Base-by-base conservation (phyloP, 805 yeast genomes). In the Cyberlindnera suaveolens region DNA sequence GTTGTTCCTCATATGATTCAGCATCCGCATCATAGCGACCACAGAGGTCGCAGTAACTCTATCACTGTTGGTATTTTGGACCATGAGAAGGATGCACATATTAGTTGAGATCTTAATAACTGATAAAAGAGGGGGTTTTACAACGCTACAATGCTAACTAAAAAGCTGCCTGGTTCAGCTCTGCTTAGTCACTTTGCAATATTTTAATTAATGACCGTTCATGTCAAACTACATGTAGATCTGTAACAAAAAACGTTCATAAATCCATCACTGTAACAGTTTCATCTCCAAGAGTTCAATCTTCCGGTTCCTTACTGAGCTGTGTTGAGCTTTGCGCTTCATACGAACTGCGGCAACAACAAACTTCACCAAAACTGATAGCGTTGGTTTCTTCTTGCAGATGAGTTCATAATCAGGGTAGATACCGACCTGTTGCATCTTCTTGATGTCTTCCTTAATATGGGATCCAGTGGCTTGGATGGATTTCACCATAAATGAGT, bases 341-440 rank as follows among this genome's bases (percentile, higher is more conserved):
- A 70, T 60, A 40, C 71, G 53, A 30, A 67, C 61, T 27, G 62
- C 58, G 3, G 71, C 71, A 33, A 68, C 50, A 18, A 67, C 72
- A 31, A 60, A 59, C 40, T 63, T 54, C 18, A 65, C 58, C 15
- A 61, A 52, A 1, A 59, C 54, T 38, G 47, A 55, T 23, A 66
- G 53, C 3, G 59, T 50, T 13, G 52, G 51, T 34, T 49, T 51
- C 32, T 47, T 48, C 15, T 43, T 50, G 31, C 52, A 43, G 16
- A 54, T 56, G 27, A 52, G 40, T 3, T 53, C 57, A 39, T 54
- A 57, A 38, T 57, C 61, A 19, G 58, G 55, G 47, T 56, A 52
- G 18, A 54, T 47, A 34, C 64, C 56, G 38, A 44, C 49, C 15
- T 48, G 44, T 43, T 56, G 62, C 20, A 64, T 42, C 35, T 56